Evolutionary conservation across 179 eudicot species (phyloP).

Genomic region (Carnegiea gigantea): DNA sequence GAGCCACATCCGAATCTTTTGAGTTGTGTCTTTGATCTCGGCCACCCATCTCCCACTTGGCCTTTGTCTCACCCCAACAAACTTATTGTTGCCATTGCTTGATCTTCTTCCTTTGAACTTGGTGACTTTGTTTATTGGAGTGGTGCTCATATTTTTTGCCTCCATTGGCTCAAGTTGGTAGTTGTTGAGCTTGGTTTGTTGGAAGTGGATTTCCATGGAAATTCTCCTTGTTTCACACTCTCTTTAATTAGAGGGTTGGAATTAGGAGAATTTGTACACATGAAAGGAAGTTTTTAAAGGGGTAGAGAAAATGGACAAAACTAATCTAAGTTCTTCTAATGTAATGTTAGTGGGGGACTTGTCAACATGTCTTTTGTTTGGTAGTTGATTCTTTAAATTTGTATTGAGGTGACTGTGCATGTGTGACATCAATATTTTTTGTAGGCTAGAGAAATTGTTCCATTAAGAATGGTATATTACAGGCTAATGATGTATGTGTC

Average conservation of each 20-base stretch:
- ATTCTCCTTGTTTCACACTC: not conserved
- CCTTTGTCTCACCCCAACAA: slow-evolving; percentile 92
- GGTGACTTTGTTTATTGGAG: slow-evolving; percentile 34
- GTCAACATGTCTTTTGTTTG: slow-evolving; percentile 41
- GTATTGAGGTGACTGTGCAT: slow-evolving; percentile 12
- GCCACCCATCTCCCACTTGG: slow-evolving; percentile 97
- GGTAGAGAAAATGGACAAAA: slow-evolving; percentile 4
- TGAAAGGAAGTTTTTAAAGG: slow-evolving; percentile 19
- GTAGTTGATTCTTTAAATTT: slow-evolving; percentile 12
- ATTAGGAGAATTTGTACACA: slow-evolving; percentile 10
- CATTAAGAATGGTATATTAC: slow-evolving; percentile 10
- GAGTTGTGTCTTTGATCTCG: slow-evolving; percentile 87
- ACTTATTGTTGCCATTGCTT: slow-evolving; percentile 45
- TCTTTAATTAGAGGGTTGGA: not conserved
- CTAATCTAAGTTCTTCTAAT: not conserved
- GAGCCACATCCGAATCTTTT: slow-evolving; percentile 93
- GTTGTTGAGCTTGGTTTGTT: slow-evolving; percentile 33
- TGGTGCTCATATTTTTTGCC: slow-evolving; percentile 11
- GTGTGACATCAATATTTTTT: not conserved
- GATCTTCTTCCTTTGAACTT: slow-evolving; percentile 43
- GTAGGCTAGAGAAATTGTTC: not conserved
- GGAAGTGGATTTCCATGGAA: slow-evolving; percentile 59
- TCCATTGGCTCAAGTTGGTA: slow-evolving; percentile 20
- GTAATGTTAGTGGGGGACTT: slow-evolving; percentile 31
- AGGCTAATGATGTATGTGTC: slow-evolving; percentile 28